A percentile compares a stretch with the other conserved stretches of the same genome.
Conservation (phyloP, 2,329 filamentous ascomycete genomes). For the Xylariaceae sp. region DNA sequence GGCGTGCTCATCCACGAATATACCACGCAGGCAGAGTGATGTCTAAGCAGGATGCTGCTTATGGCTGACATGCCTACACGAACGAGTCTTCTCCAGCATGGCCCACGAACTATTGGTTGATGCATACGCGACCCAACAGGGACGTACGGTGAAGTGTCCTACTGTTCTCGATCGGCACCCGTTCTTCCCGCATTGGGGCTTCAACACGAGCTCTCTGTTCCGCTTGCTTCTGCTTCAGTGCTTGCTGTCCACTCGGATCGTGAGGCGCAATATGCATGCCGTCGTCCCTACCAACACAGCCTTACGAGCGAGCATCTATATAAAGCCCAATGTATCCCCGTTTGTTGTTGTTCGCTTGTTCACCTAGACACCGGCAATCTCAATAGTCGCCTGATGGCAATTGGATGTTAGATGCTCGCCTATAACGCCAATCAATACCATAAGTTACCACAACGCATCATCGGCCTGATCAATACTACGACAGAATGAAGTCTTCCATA, state of each 20-base stretch:
- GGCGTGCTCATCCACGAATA: too few species aligned
- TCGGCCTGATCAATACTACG: background rate
- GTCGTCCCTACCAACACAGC: background rate
- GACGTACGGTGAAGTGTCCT: background rate
- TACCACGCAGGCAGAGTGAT: too few species aligned
- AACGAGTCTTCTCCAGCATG: too few species aligned
- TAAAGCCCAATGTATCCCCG: background rate
- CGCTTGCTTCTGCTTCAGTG: background rate
- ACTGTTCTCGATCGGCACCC: background rate
- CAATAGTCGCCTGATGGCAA: background rate
- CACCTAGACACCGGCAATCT: background rate
- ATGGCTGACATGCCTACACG: too few species aligned
- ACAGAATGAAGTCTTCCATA: conserved; percentile 13
- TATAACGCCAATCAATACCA: background rate
- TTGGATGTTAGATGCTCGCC: background rate
- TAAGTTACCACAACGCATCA: too few species aligned
- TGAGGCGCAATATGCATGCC: background rate
- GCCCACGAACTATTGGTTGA: too few species aligned
- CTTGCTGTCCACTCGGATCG: background rate
- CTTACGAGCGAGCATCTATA: background rate
- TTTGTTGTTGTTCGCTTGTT: background rate
- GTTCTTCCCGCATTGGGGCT: background rate
- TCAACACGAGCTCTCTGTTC: background rate
- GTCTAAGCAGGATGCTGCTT: too few species aligned
- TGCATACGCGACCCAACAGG: too few species aligned